These are phyloP conservation scores for Stephania cephalantha DNA, from an alignment of 164 flowering plant genomes.

Conservation along the genomic window DNA sequence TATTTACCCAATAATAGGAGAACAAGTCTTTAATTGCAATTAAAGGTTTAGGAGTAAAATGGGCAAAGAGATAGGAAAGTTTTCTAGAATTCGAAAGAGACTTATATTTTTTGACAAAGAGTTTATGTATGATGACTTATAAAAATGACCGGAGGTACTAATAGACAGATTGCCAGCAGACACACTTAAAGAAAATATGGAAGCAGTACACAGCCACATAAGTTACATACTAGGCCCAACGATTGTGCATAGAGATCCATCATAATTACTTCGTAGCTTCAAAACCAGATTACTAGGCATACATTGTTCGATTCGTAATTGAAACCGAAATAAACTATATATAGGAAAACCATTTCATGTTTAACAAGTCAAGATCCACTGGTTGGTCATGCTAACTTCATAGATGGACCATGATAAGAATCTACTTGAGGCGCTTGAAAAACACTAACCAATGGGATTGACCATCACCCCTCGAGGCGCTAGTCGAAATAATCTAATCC, in stretches of 20 bases:
- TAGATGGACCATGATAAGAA: background rate
- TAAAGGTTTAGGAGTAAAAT: no score
- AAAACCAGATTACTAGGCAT: background rate
- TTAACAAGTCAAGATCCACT: background rate
- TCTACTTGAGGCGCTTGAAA: background rate
- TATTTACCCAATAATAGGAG: no score
- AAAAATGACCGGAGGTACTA: background rate
- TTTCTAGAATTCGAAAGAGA: no score
- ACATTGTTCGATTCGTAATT: background rate
- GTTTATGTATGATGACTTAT: background rate
- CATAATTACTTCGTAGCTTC: background rate
- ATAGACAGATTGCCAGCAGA: background rate
- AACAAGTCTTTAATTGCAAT: no score
- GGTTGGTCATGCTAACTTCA: background rate
- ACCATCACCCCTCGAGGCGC: conserved; percentile 73
- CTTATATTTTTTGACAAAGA: no score
- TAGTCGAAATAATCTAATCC: conserved; percentile 57
- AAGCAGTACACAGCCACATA: background rate
- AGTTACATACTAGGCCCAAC: background rate
- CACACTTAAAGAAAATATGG: background rate
- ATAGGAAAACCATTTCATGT: background rate
- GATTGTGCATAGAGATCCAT: background rate
- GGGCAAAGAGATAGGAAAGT: no score
- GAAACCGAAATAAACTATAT: background rate
- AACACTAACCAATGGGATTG: conserved; percentile 49